A percentile compares a stretch with the other conserved stretches of the same genome.
These are phyloP conservation scores for Trichoderma arundinaceum DNA, from an alignment of 2,329 filamentous ascomycete species.

Conservation along the genomic window DNA sequence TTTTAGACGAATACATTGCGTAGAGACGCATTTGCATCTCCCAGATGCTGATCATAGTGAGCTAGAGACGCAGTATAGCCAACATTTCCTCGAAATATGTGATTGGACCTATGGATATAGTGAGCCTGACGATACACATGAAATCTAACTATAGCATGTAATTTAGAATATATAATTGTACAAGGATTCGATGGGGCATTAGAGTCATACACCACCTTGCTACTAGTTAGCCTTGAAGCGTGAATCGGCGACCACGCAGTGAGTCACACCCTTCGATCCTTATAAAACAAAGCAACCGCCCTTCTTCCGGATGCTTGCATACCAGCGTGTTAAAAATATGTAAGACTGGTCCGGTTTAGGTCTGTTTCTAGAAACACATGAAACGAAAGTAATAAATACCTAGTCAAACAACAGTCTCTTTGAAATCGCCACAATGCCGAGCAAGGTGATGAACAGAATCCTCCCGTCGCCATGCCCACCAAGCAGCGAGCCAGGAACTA, in stretches of 20 bases:
- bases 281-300: not conserved
- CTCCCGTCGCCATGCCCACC: constrained; percentile 33
- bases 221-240: not conserved
- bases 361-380: too few relatives aligned
- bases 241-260: not conserved
- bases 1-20: too few relatives aligned
- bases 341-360: too few relatives aligned
- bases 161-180: not conserved
- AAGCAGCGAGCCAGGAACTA: constrained; percentile 39
- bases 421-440: not conserved
- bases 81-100: too few relatives aligned
- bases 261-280: not conserved
- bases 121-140: not conserved
- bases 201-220: not conserved
- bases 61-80: too few relatives aligned
- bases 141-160: not conserved
- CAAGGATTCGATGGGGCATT: not conserved
- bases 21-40: too few relatives aligned
- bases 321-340: too few relatives aligned
- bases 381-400: not conserved
- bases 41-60: too few relatives aligned
- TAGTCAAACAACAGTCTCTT: not conserved
- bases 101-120: too few relatives aligned
- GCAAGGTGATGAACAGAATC: constrained; percentile 12
- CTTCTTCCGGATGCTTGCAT: too few relatives aligned